Evolutionary conservation across 495 filamentous ascomycete species (phyloP), one percentile per base, ranked within the genome.

Genomic region (Hypoxylon lienhwacheense): DNA sequence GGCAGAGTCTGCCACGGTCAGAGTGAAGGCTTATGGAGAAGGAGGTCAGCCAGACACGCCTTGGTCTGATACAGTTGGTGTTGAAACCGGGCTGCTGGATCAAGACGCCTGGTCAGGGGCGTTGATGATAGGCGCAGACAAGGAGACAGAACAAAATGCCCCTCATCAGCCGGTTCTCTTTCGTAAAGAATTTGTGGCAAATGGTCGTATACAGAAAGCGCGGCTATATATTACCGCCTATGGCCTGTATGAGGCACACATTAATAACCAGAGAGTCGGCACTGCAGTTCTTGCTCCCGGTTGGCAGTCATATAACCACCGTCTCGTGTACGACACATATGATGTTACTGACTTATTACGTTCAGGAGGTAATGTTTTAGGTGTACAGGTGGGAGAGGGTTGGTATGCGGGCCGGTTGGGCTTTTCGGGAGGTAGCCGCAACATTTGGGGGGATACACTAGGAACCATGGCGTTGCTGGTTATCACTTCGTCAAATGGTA

Each of bases 321-420:
- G 78, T 3, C 65, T 76, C 25, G 65, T 71, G 8, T 83, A 82
- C 55, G 71, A 80, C 47, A 71, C 74, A 0, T 79, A 75, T 39
- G 77, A 83, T 54, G 75, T 83, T 4, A 67, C 71, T 3, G 55
- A 65, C 0, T 47, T 72, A 0, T 52, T 80, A 2, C 20, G 61
- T 4, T 26, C 62, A 1, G 71, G 73, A 2, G 46, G 55, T 1
- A 81, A 81, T 59, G 68, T 60, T 0, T 67, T 83, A 41, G 75
- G 72, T 0, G 75, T 76, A 4, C 71, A 75, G 21, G 74, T 81
- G 12, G 77, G 70, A 0, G 81, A 83, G 39, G 81, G 79, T 0
- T 83, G 81, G 81, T 82, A 70, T 62, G 57, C 73, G 3, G 75
- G 74, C 8, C 68, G 77, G n/a, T 57, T 82, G 7, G 79, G 79